Percentiles rank a stretch among this genome's conserved stretches.
These are phyloP conservation scores for Dryas drummondii DNA, from an alignment of 306 rosid species.

Conservation along the genomic window DNA sequence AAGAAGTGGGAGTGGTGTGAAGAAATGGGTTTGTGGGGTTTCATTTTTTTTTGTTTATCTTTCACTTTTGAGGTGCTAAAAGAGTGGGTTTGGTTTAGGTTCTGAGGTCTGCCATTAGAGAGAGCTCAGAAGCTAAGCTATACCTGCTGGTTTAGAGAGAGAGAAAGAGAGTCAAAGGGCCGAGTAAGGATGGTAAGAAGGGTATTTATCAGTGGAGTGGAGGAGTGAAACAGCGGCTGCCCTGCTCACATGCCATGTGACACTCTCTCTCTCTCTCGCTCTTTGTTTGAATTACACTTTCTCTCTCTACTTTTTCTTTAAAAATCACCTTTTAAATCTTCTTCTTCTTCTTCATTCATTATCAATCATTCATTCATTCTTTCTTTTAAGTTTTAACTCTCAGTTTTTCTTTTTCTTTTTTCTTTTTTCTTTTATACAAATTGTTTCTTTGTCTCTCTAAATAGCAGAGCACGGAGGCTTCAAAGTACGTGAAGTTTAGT, in stretches of 20 bases:
- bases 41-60: slow-evolving; percentile 16
- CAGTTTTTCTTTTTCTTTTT: background rate
- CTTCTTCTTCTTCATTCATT: slow-evolving; percentile 24
- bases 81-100: slow-evolving; percentile 18
- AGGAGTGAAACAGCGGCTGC: slow-evolving; percentile 62
- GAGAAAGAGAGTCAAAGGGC: slow-evolving; percentile 59
- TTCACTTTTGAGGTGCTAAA: slow-evolving; percentile 23
- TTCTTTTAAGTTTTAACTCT: background rate
- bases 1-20: background rate
- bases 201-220: slow-evolving; percentile 68
- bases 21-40: slow-evolving; percentile 24
- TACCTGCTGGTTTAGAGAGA: slow-evolving; percentile 9
- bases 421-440: slow-evolving; percentile 4
- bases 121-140: slow-evolving; percentile 37
- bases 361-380: slow-evolving; percentile 19
- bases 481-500: background rate
- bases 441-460: slow-evolving; percentile 32
- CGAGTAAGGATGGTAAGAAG: slow-evolving; percentile 52
- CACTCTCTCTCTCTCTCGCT: slow-evolving; percentile 17
- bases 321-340: slow-evolving; percentile 6
- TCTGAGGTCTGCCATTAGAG: slow-evolving; percentile 63
- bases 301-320: background rate
- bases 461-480: background rate
- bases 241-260: slow-evolving; percentile 91
- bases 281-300: slow-evolving; percentile 7